Evolutionary conservation across 768 basidiomycete genomes (phyloP), one percentile per base, ranked within the genome.

Genomic region (Boletus huronensis): DNA sequence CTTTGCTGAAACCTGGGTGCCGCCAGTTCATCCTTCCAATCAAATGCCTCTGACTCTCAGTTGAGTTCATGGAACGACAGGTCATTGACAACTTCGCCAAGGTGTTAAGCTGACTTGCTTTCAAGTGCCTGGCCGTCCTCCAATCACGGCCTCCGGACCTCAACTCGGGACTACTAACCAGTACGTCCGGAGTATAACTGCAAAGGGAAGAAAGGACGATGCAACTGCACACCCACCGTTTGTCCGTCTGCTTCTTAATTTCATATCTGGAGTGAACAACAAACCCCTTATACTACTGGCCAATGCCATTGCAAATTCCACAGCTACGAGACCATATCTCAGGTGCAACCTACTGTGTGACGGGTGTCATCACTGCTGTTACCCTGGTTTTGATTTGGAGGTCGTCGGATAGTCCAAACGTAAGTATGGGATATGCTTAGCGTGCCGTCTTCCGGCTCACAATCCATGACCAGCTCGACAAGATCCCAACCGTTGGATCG

Each of bases 401-500:
- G 43, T 34, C 9, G 3, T 46, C 42, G 4, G 10, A 48, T 21
- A 8, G 38, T 21, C 50, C 59, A 52, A 52, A 55, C 16, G 59
- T 60, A 16, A 26, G 59, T 25, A 14, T 7, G 6, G 10, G 1
- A 8, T 23, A 21, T n/a, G 1, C 16, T 16, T 23, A 8, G 1
- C 3, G 21, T 19, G 7, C 31, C 31, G 0, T 28, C 13, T 25
- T 29, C 11, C 11, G 2, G 8, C 14, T 49, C 13, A 41, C 25
- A 1, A 16, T 42, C 6, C 6, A 6, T 14, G 11, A 44, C 2
- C 39, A 72, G 71, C 45, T 69, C n/a, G 57, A 67, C 16, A 48
- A 53, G 13, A 69, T 75, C 4, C 74, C 74, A 1, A 62, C 72
- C 1, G 52, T 70, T 9, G 72, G 72, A 23, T 61, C 58, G 6